These are phyloP conservation scores for Apophysomyces elegans DNA, from an alignment of 371 early-diverging fungal species.

Conservation along the genomic window DNA sequence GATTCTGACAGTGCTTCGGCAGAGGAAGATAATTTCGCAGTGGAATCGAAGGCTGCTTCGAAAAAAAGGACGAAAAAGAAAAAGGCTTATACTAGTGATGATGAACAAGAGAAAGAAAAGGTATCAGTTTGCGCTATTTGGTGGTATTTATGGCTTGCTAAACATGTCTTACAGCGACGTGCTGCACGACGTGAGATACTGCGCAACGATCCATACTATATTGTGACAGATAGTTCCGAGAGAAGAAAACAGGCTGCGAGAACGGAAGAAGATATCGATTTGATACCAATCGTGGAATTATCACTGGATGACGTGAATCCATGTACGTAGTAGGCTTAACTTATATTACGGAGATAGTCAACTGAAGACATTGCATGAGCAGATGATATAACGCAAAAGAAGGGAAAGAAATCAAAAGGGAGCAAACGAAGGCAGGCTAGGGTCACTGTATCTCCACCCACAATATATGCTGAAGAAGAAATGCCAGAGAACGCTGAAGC, in stretches of 20 bases:
- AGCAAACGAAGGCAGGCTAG: constrained; percentile 25
- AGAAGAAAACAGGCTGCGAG: constrained; percentile 22
- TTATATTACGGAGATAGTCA: background rate
- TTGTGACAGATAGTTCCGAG: constrained; percentile 44
- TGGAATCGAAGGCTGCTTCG: constrained; percentile 21
- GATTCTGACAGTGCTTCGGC: constrained; percentile 41
- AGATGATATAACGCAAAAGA: constrained; percentile 19
- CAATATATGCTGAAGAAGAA: constrained; percentile 67
- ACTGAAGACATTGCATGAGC: background rate
- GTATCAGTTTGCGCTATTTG: constrained; percentile 16
- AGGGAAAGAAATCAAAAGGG: constrained; percentile 34
- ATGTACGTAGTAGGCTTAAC: background rate
- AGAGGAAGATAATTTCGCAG: constrained; percentile 40
- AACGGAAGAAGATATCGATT: constrained; percentile 72
- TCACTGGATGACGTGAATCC: constrained; percentile 61
- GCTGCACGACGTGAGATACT: constrained; percentile 63
- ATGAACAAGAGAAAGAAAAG: constrained; percentile 44
- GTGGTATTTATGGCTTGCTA: background rate
- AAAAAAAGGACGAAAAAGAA: constrained; percentile 46
- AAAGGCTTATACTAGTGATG: constrained; percentile 31
- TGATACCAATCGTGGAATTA: constrained; percentile 82
- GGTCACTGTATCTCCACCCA: constrained; percentile 45
- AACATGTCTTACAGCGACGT: constrained; percentile 45
- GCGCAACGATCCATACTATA: constrained; percentile 80
- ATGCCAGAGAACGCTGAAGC: constrained; percentile 68